Evolutionary conservation across 371 early-diverging fungal species (phyloP).

Genomic region (Blakeslea trispora): DNA sequence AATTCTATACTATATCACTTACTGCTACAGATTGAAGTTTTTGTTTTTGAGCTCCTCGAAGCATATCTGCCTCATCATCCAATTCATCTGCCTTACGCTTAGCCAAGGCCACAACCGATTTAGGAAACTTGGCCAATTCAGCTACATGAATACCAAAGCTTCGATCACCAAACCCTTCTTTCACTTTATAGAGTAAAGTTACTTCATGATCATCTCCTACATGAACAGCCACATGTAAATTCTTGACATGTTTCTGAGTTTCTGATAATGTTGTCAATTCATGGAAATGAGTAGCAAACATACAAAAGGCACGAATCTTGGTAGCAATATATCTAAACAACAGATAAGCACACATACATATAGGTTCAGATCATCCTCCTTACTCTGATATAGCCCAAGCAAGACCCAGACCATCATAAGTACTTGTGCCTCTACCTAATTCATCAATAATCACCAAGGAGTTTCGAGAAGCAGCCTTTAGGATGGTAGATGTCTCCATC

Average conservation of each 20-base stretch:
- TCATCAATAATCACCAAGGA: conserved; percentile 99
- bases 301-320: conserved; percentile 73
- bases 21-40: conserved; percentile 1
- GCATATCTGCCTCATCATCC: conserved; percentile 55
- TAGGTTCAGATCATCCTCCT: conserved; percentile 18
- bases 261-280: conserved; percentile 88
- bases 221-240: conserved; percentile 86
- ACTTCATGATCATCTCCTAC: conserved; percentile 64
- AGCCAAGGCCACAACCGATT: conserved; percentile 78
- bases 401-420: conserved; percentile 97
- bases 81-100: conserved; percentile 87
- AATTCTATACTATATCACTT: neutral
- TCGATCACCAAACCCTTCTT: conserved; percentile 89
- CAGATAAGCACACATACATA: neutral
- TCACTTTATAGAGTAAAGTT: conserved; percentile 88
- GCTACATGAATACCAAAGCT: conserved; percentile 99
- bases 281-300: conserved; percentile 99
- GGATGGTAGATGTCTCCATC: conserved; percentile 96
- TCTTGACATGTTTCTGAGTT: conserved; percentile 73
- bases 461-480: conserved; percentile 76
- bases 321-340: conserved; percentile 76
- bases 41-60: neutral
- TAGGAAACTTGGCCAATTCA: conserved; percentile 93
- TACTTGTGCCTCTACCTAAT: conserved; percentile 98
- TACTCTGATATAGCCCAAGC: conserved; percentile 97